Percentiles rank a stretch among this genome's conserved stretches.
Conservation (phyloP, 306 rosid genomes). For the Trifolium fragiferum region DNA sequence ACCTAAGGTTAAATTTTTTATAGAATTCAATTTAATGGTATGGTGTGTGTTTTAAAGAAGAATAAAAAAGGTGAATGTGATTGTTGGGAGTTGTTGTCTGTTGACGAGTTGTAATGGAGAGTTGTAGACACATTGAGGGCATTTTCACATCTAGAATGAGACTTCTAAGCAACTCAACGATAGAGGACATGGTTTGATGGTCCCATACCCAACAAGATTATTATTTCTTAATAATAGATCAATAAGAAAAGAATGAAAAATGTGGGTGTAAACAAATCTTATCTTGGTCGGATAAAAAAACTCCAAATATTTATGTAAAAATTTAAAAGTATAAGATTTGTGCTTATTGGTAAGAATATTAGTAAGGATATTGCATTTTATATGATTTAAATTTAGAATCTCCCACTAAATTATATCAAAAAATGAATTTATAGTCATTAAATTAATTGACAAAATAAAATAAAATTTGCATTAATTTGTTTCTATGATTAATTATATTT, state of each 20-base stretch:
- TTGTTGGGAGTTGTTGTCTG: slow-evolving; percentile 43
- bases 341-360: no score
- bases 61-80: slow-evolving; percentile 39
- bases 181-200: slow-evolving; percentile 29
- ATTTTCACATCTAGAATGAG: slow-evolving; percentile 43
- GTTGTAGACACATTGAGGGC: slow-evolving; percentile 31
- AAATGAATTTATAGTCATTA: no score
- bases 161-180: slow-evolving; percentile 45
- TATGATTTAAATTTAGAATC: no score
- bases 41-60: background rate
- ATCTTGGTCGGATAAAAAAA: no score
- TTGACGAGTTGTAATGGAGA: slow-evolving; percentile 37
- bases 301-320: background rate
- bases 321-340: no score
- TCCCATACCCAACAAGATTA: slow-evolving; percentile 47
- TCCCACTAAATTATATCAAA: rapidly evolving
- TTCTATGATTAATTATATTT: no score
- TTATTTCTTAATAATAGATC: slow-evolving; percentile 35
- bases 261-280: no score
- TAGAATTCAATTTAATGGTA: background rate
- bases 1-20: slow-evolving; percentile 22
- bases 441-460: no score
- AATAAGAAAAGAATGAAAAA: background rate
- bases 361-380: no score
- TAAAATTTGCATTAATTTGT: no score